Percentiles rank a stretch among this genome's conserved stretches.
Evolutionary conservation across 164 flowering plant species (phyloP).

Genomic region (Vitis cinerea): DNA sequence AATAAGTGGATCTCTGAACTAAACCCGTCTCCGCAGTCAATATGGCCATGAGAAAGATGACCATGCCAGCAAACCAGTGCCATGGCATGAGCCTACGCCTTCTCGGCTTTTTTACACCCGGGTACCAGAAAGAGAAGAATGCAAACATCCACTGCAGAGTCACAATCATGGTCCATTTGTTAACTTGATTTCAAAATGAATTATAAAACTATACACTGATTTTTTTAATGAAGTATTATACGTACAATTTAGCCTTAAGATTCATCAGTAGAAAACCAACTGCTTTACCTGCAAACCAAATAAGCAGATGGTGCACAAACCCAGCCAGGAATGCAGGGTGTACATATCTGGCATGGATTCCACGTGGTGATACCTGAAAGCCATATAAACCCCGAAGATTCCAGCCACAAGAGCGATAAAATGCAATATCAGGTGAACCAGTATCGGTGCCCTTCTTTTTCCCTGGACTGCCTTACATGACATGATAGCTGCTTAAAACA

Average conservation of each 20-base stretch:
- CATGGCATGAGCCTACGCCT: conserved; percentile 55
- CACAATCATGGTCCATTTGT: neutral
- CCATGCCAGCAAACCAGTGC: conserved; percentile 55
- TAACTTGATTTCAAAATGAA: too few species aligned
- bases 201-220: too few species aligned
- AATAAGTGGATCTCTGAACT: conserved; percentile 24
- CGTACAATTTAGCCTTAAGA: neutral
- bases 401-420: conserved; percentile 51
- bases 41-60: conserved; percentile 51
- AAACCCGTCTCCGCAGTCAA: conserved; percentile 50
- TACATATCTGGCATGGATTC: conserved; percentile 22
- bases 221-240: too few species aligned
- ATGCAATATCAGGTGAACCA: conserved; percentile 42
- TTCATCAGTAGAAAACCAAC: neutral
- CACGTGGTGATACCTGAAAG: conserved; percentile 60
- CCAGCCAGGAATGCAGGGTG: conserved; percentile 78
- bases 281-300: conserved; percentile 57
- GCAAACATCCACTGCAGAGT: conserved; percentile 47
- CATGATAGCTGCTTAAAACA: conserved; percentile 51
- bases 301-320: conserved; percentile 59
- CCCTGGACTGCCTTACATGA: conserved; percentile 53
- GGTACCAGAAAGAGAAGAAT: conserved; percentile 50
- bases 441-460: conserved; percentile 28
- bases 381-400: conserved; percentile 54
- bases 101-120: conserved; percentile 31